Base-by-base conservation (phyloP, 768 basidiomycete genomes). In the Lyophyllum semitale region DNA sequence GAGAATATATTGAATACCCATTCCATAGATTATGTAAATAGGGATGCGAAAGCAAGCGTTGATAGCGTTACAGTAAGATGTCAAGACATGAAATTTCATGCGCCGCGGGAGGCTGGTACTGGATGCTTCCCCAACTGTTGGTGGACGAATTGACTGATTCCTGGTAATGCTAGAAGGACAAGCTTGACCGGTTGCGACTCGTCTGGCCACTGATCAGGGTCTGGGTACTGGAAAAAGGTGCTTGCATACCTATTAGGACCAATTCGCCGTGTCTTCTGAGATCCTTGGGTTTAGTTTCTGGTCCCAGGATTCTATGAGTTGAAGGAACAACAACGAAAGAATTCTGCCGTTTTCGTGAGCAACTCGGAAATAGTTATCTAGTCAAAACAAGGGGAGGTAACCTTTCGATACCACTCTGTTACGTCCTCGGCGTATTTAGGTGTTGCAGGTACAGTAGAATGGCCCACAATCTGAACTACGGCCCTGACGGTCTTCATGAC, bases 381-480 rank as follows among this genome's bases (percentile, higher is more conserved):
- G 20, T 22, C 37, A 20, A 0, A 32, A 48, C 27, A 53, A 17
- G 15, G 33, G n/a, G 20, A 77, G 51, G 57, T 18, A 18, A 89
- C 91, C 69, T 85, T 76, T 54, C 76, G 74, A 73, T 93, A 95
- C 93, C 93, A 96, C 17, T 70, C 63, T 37, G 82, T 76, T 26
- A 88, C 76, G 11, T 79, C 82, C 11, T 84, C 80, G 9, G 79
- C 68, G 47, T 84, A 77, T 57, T 77, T 77, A 18, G 87, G 85
- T 35, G 77, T 74, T 25, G 76, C 57, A 0, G 87, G 88, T 46
- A 82, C 69, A 45, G 73, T 80, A 43, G 81, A 77, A 44, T 81
- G 77, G 11, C 92, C 92, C 13, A 92, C 80, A 22, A 97, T 84
- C 64, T 95, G 92, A 32, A 95, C 77, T 4, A 95, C 79, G 3